Conservation (phyloP, 2,329 filamentous ascomycete genomes). For the Exophiala calicioides region DNA sequence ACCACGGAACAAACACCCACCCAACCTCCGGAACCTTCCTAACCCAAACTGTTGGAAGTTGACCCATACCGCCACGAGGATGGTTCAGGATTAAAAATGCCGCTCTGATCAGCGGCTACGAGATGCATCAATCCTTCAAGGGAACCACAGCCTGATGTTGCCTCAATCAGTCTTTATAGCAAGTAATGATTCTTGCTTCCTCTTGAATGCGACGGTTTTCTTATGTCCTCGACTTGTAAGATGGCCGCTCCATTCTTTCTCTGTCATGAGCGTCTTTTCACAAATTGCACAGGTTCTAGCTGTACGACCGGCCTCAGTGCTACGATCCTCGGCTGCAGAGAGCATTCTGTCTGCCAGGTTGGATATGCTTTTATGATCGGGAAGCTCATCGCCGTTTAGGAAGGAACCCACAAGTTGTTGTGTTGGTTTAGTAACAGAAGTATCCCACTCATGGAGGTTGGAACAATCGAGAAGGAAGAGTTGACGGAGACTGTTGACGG, state of each 20-base stretch:
- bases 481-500: slow-evolving; percentile 54
- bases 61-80: no score
- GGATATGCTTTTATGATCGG: slow-evolving; percentile 60
- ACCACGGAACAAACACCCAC: background rate
- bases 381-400: slow-evolving; percentile 58
- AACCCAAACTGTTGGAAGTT: background rate
- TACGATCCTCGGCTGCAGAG: slow-evolving; percentile 55
- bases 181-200: slow-evolving; percentile 11
- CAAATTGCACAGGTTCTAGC: slow-evolving; percentile 72
- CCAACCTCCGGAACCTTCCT: slow-evolving; percentile 2
- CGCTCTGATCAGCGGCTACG: no score
- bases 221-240: slow-evolving; percentile 59
- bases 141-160: no score
- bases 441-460: slow-evolving; percentile 62
- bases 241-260: slow-evolving; percentile 61
- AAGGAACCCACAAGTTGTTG: slow-evolving; percentile 63
- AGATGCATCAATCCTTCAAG: no score
- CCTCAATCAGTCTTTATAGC: background rate
- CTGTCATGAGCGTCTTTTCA: slow-evolving; percentile 55
- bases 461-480: slow-evolving; percentile 83
- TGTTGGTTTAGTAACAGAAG: slow-evolving; percentile 67
- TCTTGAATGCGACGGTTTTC: slow-evolving; percentile 40
- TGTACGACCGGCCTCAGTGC: slow-evolving; percentile 47
- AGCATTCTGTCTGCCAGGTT: slow-evolving; percentile 59
- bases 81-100: no score